Base-by-base conservation (phyloP, 73 alveolate species). In the Stentor coeruleus region DNA sequence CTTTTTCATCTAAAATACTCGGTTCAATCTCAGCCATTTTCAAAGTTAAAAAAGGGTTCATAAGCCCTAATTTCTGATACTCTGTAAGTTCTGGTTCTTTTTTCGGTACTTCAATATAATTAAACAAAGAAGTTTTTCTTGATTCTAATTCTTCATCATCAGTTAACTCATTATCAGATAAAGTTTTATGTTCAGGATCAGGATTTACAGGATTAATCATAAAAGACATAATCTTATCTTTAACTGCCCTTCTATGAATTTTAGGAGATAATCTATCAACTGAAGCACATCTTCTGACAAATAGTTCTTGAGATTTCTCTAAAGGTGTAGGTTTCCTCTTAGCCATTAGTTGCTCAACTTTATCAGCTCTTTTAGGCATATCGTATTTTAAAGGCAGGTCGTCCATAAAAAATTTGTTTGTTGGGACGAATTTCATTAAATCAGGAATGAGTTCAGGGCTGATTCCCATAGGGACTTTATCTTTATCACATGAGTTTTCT, bases 231-330 rank as follows among this genome's bases (percentile, higher is more conserved):
- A 49, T 49, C 66, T 49, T 49, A 49, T 49, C 66, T 20, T 49
- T 6, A 11, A 11, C 66, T 49, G 6, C 20, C 20, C 20, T 20
- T 20, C 66, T 49, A 49, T 49, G 66, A 11, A 11, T 49, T 49
- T 49, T 49, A 6, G 66, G 66, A 49, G 20, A 11, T 20, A 49
- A 6, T 49, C 66, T 49, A 49, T 66, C 79, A 66, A 20, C n/a
- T 20, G 79, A 66, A 1, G 79, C 79, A 40, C 79, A 66, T 66
- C 79, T 20, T 66, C 79, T 66, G 39, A 66, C n/a, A 66, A 31
- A 26, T 31, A 66, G 79, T 2, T 66, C 79, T 33, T 66, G n/a
- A 20, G n/a, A 66, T 33, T 66, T 66, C 26, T 20, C 11, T 1
- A 26, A 28, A 14, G 79, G 37, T 37, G 11, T 66, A 28, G n/a